phyloP scores from a whole-genome alignment of 495 filamentous ascomycete species.

The Podospora didyma region DNA sequence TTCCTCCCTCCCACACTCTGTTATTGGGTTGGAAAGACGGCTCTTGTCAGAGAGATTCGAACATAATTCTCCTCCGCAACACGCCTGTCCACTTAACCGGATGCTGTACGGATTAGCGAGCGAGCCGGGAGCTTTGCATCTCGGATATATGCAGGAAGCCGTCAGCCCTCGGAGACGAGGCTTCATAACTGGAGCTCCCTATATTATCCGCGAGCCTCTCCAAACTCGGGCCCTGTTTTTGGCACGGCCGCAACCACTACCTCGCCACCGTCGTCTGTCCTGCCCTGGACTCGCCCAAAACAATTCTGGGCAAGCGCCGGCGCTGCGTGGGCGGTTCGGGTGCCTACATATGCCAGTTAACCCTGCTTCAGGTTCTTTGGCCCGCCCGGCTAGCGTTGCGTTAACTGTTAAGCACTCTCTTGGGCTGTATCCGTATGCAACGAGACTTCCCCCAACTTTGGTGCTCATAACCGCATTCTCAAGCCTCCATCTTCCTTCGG shows the following conservation, averaged over 20 bases:
- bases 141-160: constrained; percentile 21
- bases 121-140: constrained; percentile 8
- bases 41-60: too few species aligned
- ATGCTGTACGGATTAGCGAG: constrained; percentile 8
- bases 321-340: constrained; percentile 12
- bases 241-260: neutral
- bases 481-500: neutral
- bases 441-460: too few species aligned
- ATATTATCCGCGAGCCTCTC: constrained; percentile 11
- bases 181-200: neutral
- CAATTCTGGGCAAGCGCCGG: constrained; percentile 11
- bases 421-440: too few species aligned
- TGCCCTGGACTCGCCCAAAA: neutral
- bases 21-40: too few species aligned
- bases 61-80: too few species aligned
- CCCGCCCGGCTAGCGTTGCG: neutral
- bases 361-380: neutral
- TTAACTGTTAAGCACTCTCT: neutral
- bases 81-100: neutral
- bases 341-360: constrained; percentile 3
- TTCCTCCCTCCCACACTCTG: too few species aligned
- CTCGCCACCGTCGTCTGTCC: neutral
- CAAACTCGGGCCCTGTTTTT: neutral
- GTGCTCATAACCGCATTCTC: neutral
- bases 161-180: constrained; percentile 11